These are phyloP conservation scores for Moelleriella libera DNA, from an alignment of 2,329 filamentous ascomycete genomes.

Conservation along the genomic window DNA sequence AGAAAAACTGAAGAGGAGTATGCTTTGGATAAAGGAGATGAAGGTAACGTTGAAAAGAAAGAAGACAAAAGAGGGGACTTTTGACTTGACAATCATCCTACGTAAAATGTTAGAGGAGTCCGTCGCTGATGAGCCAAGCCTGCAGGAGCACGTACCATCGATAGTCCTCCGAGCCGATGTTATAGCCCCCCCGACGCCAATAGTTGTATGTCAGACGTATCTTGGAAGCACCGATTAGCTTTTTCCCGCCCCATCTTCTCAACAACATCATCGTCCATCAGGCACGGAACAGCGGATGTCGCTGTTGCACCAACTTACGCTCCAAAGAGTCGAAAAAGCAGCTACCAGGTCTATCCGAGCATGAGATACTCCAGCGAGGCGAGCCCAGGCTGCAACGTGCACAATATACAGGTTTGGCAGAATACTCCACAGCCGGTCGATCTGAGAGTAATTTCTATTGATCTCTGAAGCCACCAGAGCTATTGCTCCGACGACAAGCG, in stretches of 20 bases:
- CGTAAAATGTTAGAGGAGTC: conserved; percentile 1
- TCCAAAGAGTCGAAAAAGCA: conserved; percentile 62
- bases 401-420: conserved; percentile 75
- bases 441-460: conserved; percentile 93
- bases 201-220: conserved; percentile 86
- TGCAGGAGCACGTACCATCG: conserved; percentile 43
- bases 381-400: conserved; percentile 75
- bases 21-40: conserved; percentile 70
- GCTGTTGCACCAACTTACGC: conserved; percentile 37
- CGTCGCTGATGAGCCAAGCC: not conserved
- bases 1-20: conserved; percentile 67
- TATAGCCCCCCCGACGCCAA: conserved; percentile 87
- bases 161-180: conserved; percentile 84
- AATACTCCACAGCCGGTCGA: conserved; percentile 85
- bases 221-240: too few species aligned
- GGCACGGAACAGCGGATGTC: too few species aligned
- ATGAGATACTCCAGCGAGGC: conserved; percentile 56
- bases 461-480: conserved; percentile 68
- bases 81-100: conserved; percentile 56
- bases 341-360: conserved; percentile 59
- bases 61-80: conserved; percentile 52
- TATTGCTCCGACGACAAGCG: conserved; percentile 53
- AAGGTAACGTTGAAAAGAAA: conserved; percentile 82
- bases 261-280: too few species aligned
- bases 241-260: too few species aligned